phyloP scores from a whole-genome alignment of 2,329 filamentous ascomycete genomes.

The Colletotrichum eremochloae region DNA sequence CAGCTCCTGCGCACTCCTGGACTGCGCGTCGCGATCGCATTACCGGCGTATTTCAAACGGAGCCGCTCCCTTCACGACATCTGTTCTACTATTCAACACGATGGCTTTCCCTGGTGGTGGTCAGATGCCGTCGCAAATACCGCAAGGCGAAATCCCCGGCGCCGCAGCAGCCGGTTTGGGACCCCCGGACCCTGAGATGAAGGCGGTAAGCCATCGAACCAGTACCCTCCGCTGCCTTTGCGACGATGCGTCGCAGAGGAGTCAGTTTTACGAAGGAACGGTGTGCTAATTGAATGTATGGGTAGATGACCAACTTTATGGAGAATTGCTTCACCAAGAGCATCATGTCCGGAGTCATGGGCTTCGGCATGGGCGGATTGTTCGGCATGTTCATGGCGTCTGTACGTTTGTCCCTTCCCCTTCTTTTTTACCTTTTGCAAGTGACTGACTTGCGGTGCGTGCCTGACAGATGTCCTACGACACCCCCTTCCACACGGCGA shows the following conservation, averaged over 20 bases:
- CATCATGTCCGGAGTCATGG: constrained; percentile 90
- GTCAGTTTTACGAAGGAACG: background rate
- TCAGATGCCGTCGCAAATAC: constrained; percentile 13
- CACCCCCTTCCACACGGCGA: constrained; percentile 78
- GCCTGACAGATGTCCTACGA: constrained; percentile 92
- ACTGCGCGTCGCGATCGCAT: constrained; percentile 31
- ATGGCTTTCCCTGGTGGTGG: constrained; percentile 57
- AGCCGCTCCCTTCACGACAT: background rate
- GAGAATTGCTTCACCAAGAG: constrained; percentile 94
- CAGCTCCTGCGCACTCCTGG: constrained; percentile 32
- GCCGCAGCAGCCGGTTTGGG: constrained; percentile 47
- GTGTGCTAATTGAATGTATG: constrained; percentile 17
- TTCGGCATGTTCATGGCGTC: constrained; percentile 99
- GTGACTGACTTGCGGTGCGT: background rate
- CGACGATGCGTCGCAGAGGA: background rate
- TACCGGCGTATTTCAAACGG: background rate
- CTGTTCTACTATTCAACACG: background rate
- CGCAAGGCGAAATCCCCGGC: constrained; percentile 43
- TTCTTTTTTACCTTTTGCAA: constrained; percentile 8
- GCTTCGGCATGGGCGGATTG: constrained; percentile 91
- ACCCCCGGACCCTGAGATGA: constrained; percentile 65
- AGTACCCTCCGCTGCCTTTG: background rate
- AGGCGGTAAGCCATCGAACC: constrained; percentile 56
- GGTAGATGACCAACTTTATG: constrained; percentile 85
- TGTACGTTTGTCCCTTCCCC: constrained; percentile 64